Conservation (phyloP, 495 filamentous ascomycete species). For the Bryoglossum gracile region DNA sequence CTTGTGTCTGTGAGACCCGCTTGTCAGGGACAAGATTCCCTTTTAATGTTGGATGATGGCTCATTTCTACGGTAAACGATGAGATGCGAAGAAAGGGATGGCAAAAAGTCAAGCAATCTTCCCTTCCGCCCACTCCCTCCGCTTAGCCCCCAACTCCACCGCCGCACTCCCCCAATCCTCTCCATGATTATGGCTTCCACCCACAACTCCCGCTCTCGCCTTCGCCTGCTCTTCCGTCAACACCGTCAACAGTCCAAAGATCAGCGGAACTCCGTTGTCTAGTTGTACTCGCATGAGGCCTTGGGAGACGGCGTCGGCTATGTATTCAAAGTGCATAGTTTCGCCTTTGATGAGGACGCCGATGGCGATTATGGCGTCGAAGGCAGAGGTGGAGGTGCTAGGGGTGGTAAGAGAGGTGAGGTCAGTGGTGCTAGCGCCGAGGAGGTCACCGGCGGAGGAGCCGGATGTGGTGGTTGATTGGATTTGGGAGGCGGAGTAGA, state of each 20-base stretch:
- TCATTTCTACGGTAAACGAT: too few species aligned
- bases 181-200: conserved; percentile 70
- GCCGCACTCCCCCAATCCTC: conserved; percentile 80
- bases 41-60: neutral
- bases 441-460: conserved; percentile 64
- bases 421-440: conserved; percentile 58
- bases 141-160: conserved; percentile 67
- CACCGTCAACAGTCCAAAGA: conserved; percentile 90
- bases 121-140: conserved; percentile 60
- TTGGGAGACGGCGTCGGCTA: conserved; percentile 58
- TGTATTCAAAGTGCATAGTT: conserved; percentile 93
- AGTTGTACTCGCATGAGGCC: conserved; percentile 92
- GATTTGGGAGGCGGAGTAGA: conserved; percentile 81
- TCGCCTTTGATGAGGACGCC: conserved; percentile 96
- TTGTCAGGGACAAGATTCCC: too few species aligned
- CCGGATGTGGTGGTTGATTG: conserved; percentile 63
- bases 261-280: conserved; percentile 77
- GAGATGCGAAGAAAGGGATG: too few species aligned
- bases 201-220: conserved; percentile 70
- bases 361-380: conserved; percentile 91
- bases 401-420: conserved; percentile 31
- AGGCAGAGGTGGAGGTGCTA: conserved; percentile 35
- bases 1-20: too few species aligned
- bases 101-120: conserved; percentile 40
- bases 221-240: conserved; percentile 80